Conservation (phyloP, 257 asterid species). For the Thymus quinquecostatus region DNA sequence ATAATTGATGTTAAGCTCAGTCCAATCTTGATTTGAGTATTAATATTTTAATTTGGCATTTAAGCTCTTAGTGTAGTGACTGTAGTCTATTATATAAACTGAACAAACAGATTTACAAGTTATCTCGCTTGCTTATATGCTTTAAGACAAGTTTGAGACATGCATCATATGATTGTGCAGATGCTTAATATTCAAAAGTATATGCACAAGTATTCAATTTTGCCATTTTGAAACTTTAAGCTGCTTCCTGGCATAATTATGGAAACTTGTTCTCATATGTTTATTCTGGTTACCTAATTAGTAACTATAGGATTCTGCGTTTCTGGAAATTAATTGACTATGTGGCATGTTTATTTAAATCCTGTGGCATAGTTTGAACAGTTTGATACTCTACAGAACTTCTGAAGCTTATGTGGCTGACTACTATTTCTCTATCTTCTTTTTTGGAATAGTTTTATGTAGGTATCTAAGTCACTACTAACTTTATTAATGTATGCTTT, state of each 20-base stretch:
- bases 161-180: constrained; percentile 5
- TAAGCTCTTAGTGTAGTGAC: constrained; percentile 23
- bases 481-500: neutral
- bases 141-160: constrained; percentile 1
- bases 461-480: constrained; percentile 1
- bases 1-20: neutral
- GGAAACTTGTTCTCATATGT: neutral
- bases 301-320: constrained; percentile 4
- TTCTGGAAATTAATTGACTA: constrained; percentile 4
- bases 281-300: neutral
- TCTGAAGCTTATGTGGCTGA: constrained; percentile 21
- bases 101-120: constrained; percentile 10
- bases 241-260: constrained; percentile 13
- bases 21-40: constrained; percentile 1
- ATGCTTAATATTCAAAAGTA: constrained; percentile 5
- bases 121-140: constrained; percentile 22
- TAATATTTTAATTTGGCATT: constrained; percentile 7
- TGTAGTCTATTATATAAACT: constrained; percentile 36
- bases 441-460: neutral
- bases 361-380: constrained; percentile 9
- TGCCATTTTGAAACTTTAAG: constrained; percentile 7
- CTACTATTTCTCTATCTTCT: constrained; percentile 9
- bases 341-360: constrained; percentile 2
- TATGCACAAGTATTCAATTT: neutral
- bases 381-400: neutral